Base-by-base conservation (phyloP, 139 green algal species). In the Diplosphaera chodatii region DNA sequence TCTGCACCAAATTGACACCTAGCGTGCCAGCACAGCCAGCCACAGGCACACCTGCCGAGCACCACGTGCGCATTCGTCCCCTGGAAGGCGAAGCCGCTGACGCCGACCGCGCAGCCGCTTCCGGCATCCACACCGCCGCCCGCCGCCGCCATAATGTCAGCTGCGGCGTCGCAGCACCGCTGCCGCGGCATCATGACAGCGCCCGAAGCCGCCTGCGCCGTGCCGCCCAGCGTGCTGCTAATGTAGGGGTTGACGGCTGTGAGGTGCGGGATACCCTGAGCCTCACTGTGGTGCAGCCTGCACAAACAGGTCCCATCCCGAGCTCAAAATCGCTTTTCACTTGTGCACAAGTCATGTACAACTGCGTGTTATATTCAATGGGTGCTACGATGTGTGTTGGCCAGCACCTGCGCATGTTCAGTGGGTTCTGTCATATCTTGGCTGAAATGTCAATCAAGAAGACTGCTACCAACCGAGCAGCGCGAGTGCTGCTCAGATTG, bases 11-110 rank as follows among this genome's bases (percentile, higher is more conserved):
- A n/a, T n/a, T n/a, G n/a, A n/a, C n/a, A n/a, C n/a, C n/a, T n/a
- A n/a, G n/a, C n/a, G n/a, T n/a, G n/a, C n/a, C n/a, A n/a, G n/a
- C n/a, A n/a, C n/a, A n/a, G n/a, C n/a, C n/a, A n/a, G n/a, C n/a
- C 22, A 28, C 23, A 63, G 22, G 2, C 41, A 41, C 8, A 72
- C 67, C 67, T 72, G 21, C 30, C 37, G 25, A 86, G 32, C 21
- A 89, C 33, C 20, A 77, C 82, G 37, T 88, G 83, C 0, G 82
- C 80, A 34, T 91, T 89, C 67, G 82, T 89, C 66, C 82, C 85
- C 77, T 93, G 87, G 76, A 93, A 94, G n/a, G 89, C 89, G 79
- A 94, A 94, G 55, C 77, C 78, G 69, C 84, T 91, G 13, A 93
- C 77, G 63, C 89, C 89, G 63, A 71, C 71, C 16, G 59, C 73